Conservation (phyloP, 306 rosid species). For the Cucurbita pepo region DNA sequence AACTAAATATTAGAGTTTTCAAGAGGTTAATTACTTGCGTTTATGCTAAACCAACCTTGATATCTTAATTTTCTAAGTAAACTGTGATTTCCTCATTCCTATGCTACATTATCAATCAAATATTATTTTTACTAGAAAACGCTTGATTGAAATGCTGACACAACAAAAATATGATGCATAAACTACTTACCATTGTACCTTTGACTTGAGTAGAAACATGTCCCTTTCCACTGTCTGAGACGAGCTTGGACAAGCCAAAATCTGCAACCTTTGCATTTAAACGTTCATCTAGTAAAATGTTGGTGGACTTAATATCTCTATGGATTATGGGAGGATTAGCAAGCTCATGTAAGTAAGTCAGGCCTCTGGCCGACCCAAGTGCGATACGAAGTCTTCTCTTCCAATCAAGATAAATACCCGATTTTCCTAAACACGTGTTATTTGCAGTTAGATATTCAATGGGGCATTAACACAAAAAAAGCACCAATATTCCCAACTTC, state of each 20-base stretch:
- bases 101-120: no score
- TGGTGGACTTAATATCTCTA: conserved; percentile 76
- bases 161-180: background rate
- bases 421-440: conserved; percentile 35
- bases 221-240: conserved; percentile 59
- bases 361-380: conserved; percentile 92
- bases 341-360: conserved; percentile 87
- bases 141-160: background rate
- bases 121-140: background rate
- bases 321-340: conserved; percentile 97
- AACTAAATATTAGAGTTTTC: no score
- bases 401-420: conserved; percentile 81
- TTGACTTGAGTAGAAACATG: conserved; percentile 93
- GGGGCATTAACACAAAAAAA: background rate
- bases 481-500: background rate
- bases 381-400: conserved; percentile 87
- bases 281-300: conserved; percentile 65
- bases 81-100: no score
- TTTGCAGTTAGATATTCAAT: background rate
- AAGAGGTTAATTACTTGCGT: no score
- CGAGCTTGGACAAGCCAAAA: conserved; percentile 87
- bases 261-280: conserved; percentile 88
- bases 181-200: conserved; percentile 67
- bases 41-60: no score
- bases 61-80: no score